Evolutionary conservation across 1,139 yeast species (phyloP), one percentile per base, ranked within the genome.

Genomic region (Torulaspora globosa): DNA sequence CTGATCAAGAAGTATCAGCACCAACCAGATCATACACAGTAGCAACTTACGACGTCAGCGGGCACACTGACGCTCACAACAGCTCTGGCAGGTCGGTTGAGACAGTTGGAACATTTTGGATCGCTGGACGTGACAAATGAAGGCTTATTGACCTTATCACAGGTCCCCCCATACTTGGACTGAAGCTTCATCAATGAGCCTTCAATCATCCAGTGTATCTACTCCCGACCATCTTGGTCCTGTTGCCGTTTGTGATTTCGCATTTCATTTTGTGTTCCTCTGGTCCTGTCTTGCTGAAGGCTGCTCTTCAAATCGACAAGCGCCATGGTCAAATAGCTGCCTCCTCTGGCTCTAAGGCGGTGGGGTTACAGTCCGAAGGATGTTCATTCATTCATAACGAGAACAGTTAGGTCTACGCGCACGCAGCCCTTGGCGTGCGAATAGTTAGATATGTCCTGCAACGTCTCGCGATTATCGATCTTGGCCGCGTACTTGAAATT

Each of bases 381-480:
- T 21, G 9, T 18, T 18, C 19, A 18, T 21, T 21, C 23, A 21
- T 21, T 21, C 23, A 21, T 8, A 21, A 21, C 23, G 23, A 21
- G 23, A 21, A 21, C 23, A 21, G 2, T 21, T 7, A 21, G 23
- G 23, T 21, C 23, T 21, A 7, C 23, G 23, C 86, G 86, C 44
- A 84, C 71, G 14, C 79, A 74, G 26, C 79, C 78, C 8, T 80
- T 78, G 1, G 65, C 60, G 48, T 79, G 77, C 53, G 83, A 70
- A 54, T 79, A 82, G 44, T 75, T 72, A 57, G 81, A 84, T 4
- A 84, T 89, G 51, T 74, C 71, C 47, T 79, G 76, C 65, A 82
- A 84, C 7, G 82, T 77, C 11, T 60, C 58, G 44, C 76, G 73
- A 55, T 81, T 82, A 55, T 84, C 85, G 32, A 83, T 72, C 60